These are phyloP conservation scores for Cladorrhinum sp. DNA, from an alignment of 2,329 filamentous ascomycete genomes.

Conservation along the genomic window DNA sequence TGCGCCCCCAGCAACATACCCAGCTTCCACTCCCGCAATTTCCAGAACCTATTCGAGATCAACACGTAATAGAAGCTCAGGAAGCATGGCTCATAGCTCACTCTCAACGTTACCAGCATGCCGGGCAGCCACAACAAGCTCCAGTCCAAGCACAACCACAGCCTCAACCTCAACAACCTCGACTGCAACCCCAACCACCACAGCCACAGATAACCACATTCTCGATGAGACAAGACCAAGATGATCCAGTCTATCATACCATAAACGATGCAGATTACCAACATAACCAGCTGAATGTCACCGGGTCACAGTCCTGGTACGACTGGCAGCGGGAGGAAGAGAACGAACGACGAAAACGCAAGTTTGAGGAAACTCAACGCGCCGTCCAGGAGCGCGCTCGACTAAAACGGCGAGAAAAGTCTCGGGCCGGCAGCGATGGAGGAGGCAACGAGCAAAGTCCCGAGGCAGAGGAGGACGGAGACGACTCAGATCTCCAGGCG, in stretches of 20 bases:
- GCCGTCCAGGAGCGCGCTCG: not conserved
- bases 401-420: not conserved
- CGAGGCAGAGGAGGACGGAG: not conserved
- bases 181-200: constrained; percentile 5
- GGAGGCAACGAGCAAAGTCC: not conserved
- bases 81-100: not conserved
- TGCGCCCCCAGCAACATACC: not conserved
- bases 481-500: not conserved
- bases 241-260: constrained; percentile 4
- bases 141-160: constrained; percentile 1
- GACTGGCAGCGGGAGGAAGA: not conserved
- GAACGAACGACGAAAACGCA: not conserved
- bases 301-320: not conserved
- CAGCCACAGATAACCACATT: not conserved
- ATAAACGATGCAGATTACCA: not conserved
- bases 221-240: not conserved
- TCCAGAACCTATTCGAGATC: not conserved
- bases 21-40: not conserved
- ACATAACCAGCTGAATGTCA: not conserved
- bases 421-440: too few relatives aligned
- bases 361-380: not conserved
- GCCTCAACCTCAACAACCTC: constrained; percentile 7
- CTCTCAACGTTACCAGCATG: not conserved
- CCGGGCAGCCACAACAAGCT: not conserved
- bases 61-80: not conserved